These are phyloP conservation scores for Stagonosporopsis cucurbitacearum DNA, from an alignment of 2,329 filamentous ascomycete genomes.

Conservation along the genomic window DNA sequence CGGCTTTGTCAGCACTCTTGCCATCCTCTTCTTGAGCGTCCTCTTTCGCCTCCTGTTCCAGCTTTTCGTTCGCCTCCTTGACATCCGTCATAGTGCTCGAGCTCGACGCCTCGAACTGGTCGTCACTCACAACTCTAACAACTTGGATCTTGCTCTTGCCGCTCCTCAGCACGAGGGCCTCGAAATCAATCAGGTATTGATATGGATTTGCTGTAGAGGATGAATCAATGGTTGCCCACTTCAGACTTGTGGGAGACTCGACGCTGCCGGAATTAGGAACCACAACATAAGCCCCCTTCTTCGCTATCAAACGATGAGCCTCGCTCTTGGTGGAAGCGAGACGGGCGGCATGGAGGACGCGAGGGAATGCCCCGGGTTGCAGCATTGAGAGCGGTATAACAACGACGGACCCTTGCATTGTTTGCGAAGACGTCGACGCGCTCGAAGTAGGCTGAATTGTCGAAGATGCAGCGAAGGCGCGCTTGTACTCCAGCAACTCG, in stretches of 20 bases:
- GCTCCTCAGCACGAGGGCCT: constrained; percentile 61
- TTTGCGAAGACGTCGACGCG: constrained; percentile 14
- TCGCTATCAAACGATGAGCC: constrained; percentile 63
- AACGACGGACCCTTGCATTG: constrained; percentile 61
- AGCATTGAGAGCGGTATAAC: constrained; percentile 66
- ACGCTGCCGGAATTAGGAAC: constrained; percentile 54
- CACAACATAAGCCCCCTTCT: constrained; percentile 65
- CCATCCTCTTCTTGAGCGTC: background rate
- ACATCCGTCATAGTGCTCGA: background rate
- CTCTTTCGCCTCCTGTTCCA: constrained; percentile 4
- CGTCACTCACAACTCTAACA: constrained; percentile 62
- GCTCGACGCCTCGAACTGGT: constrained; percentile 56
- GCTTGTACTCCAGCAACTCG: constrained; percentile 34
- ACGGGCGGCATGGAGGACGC: constrained; percentile 66
- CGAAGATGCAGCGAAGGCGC: constrained; percentile 30
- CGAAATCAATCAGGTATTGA: constrained; percentile 65
- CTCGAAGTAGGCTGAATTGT: constrained; percentile 17
- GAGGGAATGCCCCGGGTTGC: constrained; percentile 61
- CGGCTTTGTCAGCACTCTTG: background rate
- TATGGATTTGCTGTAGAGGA: constrained; percentile 64
- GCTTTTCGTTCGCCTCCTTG: background rate
- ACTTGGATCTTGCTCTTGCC: constrained; percentile 68
- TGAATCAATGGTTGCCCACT: constrained; percentile 68
- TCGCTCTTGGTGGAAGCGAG: constrained; percentile 64
- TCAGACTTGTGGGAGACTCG: constrained; percentile 54